A percentile compares a stretch with the other conserved stretches of the same genome.
Conservation (phyloP, 2,329 filamentous ascomycete species). For the Xylariales sp. region DNA sequence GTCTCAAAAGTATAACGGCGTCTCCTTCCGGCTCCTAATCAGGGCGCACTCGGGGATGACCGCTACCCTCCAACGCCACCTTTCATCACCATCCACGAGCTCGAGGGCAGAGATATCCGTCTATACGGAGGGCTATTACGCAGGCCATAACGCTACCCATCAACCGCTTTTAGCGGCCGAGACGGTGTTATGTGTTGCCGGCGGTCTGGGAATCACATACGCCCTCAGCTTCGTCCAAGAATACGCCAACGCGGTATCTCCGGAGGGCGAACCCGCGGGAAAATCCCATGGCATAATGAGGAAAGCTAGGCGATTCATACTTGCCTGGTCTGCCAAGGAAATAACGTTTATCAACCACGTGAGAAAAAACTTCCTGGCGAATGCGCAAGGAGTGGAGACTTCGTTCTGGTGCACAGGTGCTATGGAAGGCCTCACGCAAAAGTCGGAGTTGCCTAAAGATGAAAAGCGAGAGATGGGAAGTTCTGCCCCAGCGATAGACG, state of each 20-base stretch:
- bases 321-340: constrained; percentile 46
- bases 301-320: constrained; percentile 40
- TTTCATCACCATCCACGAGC: constrained; percentile 8
- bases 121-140: constrained; percentile 39
- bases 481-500: not conserved
- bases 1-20: constrained; percentile 12
- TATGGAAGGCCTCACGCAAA: not conserved
- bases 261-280: constrained; percentile 3
- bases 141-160: constrained; percentile 33
- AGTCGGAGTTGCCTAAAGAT: not conserved
- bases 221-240: constrained; percentile 42
- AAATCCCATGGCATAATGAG: constrained; percentile 35
- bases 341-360: constrained; percentile 43
- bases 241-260: constrained; percentile 28
- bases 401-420: constrained; percentile 36
- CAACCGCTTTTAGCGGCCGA: constrained; percentile 32
- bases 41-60: constrained; percentile 38
- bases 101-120: constrained; percentile 29
- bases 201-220: constrained; percentile 39
- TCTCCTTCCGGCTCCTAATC: constrained; percentile 31
- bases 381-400: constrained; percentile 32
- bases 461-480: not conserved
- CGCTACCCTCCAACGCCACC: constrained; percentile 21
- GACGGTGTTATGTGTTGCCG: constrained; percentile 38
- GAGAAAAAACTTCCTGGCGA: constrained; percentile 36